Evolutionary conservation across 2,329 filamentous ascomycete species (phyloP).

Genomic region (Iodosphaeria phyllophila): DNA sequence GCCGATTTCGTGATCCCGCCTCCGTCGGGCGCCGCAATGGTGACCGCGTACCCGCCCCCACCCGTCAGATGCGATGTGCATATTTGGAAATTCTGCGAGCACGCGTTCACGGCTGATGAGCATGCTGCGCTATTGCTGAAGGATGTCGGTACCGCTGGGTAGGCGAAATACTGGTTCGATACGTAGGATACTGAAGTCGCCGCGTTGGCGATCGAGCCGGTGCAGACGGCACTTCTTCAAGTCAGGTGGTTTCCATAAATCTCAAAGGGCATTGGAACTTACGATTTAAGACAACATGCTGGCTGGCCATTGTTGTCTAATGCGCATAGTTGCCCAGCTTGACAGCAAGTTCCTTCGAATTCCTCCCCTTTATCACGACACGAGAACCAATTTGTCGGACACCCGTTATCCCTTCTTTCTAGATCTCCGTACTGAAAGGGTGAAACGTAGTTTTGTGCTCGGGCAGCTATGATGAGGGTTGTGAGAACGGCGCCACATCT

Average conservation of each 20-base stretch:
- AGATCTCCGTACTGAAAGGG: slow-evolving; percentile 9
- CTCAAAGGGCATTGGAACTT: slow-evolving; percentile 8
- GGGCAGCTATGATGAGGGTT: not conserved
- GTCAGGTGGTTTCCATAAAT: not conserved
- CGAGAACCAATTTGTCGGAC: slow-evolving; percentile 29
- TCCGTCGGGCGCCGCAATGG: slow-evolving; percentile 33
- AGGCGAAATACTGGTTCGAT: slow-evolving; percentile 37
- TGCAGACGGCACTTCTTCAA: slow-evolving; percentile 29
- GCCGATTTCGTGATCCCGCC: slow-evolving; percentile 32
- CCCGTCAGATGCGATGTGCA: slow-evolving; percentile 30
- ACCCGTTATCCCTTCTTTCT: slow-evolving; percentile 14
- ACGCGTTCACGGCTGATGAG: slow-evolving; percentile 28
- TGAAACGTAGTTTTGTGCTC: slow-evolving; percentile 2
- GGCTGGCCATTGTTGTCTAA: slow-evolving; percentile 28
- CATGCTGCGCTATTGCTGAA: slow-evolving; percentile 32
- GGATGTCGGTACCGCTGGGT: slow-evolving; percentile 35
- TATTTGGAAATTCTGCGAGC: slow-evolving; percentile 31
- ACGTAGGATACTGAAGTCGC: slow-evolving; percentile 28
- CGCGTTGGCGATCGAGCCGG: too few species aligned
- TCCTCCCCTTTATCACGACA: slow-evolving; percentile 26
- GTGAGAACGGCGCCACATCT: not conserved
- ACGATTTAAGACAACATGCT: slow-evolving; percentile 35
- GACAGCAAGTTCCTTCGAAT: slow-evolving; percentile 31
- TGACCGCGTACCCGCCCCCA: slow-evolving; percentile 28
- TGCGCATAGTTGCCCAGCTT: slow-evolving; percentile 28